A percentile compares a stretch with the other conserved stretches of the same genome.
phyloP scores from a whole-genome alignment of 495 filamentous ascomycete genomes.

The Aspergillus indologenus region DNA sequence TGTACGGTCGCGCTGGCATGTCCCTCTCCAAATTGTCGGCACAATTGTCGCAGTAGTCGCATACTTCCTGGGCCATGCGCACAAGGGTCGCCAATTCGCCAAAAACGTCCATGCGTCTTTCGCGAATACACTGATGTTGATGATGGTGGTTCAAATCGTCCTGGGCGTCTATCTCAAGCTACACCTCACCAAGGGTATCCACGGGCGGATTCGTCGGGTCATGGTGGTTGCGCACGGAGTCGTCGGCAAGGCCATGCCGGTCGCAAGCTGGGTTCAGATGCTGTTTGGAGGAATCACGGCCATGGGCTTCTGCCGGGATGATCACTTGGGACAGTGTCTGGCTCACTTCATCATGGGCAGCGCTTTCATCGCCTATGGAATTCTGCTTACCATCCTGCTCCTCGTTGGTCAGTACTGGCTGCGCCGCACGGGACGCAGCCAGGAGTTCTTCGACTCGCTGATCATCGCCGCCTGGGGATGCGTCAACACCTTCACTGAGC shows the following conservation, averaged over 20 bases:
- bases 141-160: slow-evolving; percentile 71
- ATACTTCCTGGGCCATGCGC: slow-evolving; percentile 87
- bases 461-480: slow-evolving; percentile 93
- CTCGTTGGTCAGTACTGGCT: slow-evolving; percentile 89
- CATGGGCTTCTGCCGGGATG: slow-evolving; percentile 88
- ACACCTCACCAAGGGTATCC: slow-evolving; percentile 78
- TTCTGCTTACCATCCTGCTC: slow-evolving; percentile 80
- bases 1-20: slow-evolving; percentile 87
- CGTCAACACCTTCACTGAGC: slow-evolving; percentile 97
- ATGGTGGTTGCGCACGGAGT: slow-evolving; percentile 74
- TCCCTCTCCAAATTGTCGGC: slow-evolving; percentile 77
- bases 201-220: slow-evolving; percentile 70
- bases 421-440: slow-evolving; percentile 75
- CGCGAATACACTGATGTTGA: slow-evolving; percentile 72
- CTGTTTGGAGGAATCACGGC: slow-evolving; percentile 92
- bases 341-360: slow-evolving; percentile 99
- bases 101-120: slow-evolving; percentile 82
- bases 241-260: slow-evolving; percentile 80
- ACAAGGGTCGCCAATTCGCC: slow-evolving; percentile 84
- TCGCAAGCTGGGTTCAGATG: slow-evolving; percentile 92
- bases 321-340: slow-evolving; percentile 88
- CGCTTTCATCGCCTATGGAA: slow-evolving; percentile 92
- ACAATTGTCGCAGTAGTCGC: slow-evolving; percentile 73
- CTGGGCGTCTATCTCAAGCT: slow-evolving; percentile 86
- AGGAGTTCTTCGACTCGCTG: slow-evolving; percentile 94